Conservation (phyloP, 2,329 filamentous ascomycete genomes). For the Claviceps digitariae region DNA sequence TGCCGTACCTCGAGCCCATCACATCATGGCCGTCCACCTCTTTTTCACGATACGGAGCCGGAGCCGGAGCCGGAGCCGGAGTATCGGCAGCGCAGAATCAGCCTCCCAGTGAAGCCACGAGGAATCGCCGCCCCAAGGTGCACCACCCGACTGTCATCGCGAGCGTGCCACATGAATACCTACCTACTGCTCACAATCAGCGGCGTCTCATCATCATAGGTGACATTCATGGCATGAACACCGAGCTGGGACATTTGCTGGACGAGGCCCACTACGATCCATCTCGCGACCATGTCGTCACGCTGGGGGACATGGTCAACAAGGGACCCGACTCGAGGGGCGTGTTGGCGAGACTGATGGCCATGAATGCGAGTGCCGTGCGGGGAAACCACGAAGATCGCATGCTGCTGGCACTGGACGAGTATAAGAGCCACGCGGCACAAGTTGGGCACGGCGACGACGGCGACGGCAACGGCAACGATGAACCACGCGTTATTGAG, state of each 20-base stretch:
- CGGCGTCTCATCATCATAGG: constrained; percentile 68
- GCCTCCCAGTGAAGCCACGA: neutral
- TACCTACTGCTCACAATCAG: constrained; percentile 22
- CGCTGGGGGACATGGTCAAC: constrained; percentile 67
- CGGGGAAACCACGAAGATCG: constrained; percentile 90
- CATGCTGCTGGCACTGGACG: constrained; percentile 52
- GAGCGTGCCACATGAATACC: constrained; percentile 15
- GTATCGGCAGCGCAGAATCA: neutral
- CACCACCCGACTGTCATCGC: constrained; percentile 18
- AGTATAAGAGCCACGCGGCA: constrained; percentile 14
- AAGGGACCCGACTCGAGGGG: constrained; percentile 76
- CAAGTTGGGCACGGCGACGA: constrained; percentile 5
- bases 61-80: no score
- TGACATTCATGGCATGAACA: constrained; percentile 81
- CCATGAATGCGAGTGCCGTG: constrained; percentile 63
- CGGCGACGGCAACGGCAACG: constrained; percentile 3
- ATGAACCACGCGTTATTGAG: constrained; percentile 10
- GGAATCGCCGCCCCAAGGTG: neutral
- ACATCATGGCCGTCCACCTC: neutral
- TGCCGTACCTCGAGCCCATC: neutral
- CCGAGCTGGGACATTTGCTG: constrained; percentile 53
- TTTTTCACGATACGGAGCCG: no score
- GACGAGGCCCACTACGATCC: constrained; percentile 48
- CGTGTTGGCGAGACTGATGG: constrained; percentile 63
- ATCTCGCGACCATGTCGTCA: constrained; percentile 54